Percentiles rank a stretch among this genome's conserved stretches.
These are phyloP conservation scores for Diplodia corticola DNA, from an alignment of 2,329 filamentous ascomycete genomes.

Conservation along the genomic window DNA sequence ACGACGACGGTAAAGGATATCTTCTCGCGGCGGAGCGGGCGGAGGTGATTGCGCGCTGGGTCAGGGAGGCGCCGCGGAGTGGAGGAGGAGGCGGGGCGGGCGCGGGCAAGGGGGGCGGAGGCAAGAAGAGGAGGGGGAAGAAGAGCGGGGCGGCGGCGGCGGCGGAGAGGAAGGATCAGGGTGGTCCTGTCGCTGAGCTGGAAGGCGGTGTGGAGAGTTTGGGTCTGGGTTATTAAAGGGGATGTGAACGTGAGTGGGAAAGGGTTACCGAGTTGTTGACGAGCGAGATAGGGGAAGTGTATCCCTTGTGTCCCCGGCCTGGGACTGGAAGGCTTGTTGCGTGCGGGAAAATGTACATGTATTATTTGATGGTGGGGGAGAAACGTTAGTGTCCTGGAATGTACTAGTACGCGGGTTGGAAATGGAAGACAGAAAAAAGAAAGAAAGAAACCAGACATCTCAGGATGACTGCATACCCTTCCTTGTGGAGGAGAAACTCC, in stretches of 20 bases:
- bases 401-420: too few relatives aligned
- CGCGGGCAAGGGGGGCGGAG: conserved; percentile 38
- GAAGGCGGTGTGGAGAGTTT: background rate
- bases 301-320: background rate
- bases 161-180: background rate
- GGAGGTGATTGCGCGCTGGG: conserved; percentile 68
- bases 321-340: background rate
- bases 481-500: too few relatives aligned
- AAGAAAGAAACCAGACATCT: too few relatives aligned
- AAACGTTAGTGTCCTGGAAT: too few relatives aligned
- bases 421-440: too few relatives aligned
- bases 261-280: background rate
- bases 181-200: background rate
- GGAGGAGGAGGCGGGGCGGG: too few relatives aligned
- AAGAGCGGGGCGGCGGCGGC: background rate
- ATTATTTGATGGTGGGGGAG: too few relatives aligned
- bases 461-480: too few relatives aligned
- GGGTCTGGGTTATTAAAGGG: background rate
- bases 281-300: background rate
- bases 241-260: background rate
- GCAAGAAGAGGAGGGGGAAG: conserved; percentile 31
- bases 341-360: too few relatives aligned
- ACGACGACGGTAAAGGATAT: conserved; percentile 54
- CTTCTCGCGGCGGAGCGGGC: conserved; percentile 70
- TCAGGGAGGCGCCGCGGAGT: conserved; percentile 51